Base-by-base conservation (phyloP, 495 filamentous ascomycete species). In the Xylaria grammica region DNA sequence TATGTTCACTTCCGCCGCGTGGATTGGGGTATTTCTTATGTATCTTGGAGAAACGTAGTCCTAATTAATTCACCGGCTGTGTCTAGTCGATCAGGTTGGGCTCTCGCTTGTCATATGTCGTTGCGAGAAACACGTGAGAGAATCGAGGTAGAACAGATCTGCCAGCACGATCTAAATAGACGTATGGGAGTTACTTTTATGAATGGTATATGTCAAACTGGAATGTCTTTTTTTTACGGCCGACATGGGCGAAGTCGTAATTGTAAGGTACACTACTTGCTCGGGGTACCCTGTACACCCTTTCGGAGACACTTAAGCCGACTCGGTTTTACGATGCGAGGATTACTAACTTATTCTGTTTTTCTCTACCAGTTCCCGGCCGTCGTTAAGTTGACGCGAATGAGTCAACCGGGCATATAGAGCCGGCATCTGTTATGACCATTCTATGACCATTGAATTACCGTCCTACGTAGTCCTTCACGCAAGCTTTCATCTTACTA, bases 231-330 rank as follows among this genome's bases (percentile, higher is more conserved):
- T n/a, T n/a, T n/a, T n/a, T n/a, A n/a, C n/a, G n/a, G n/a, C n/a
- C n/a, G n/a, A n/a, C n/a, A n/a, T n/a, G n/a, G n/a, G n/a, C n/a
- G n/a, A 42, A 42, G 8, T 42, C 8, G 8, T 11, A 17, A 9
- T 42, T 3, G 40, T 42, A 3, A 17, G 40, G 8, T 3, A 42
- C 7, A 15, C 17, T 42, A 42, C 3, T 15, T 11, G 17, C 40
- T 36, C 5, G 6, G 34, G 5, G 34, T 36, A 36, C 34, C 40
- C 15, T 42, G 40, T 17, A 42, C 8, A 42, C 38, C 45, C 26
- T 44, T 30, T 58, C 54, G 54, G 54, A 58, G 54, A 4, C 6
- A 24, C 9, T 27, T 32, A n/a, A 30, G 15, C 24, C 54, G 54
- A 20, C 38, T 45, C 54, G 30, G 54, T 8, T 22, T 45, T 45